Evolutionary conservation across 2,329 filamentous ascomycete species (phyloP).

Genomic region (Penicillium thymicola): DNA sequence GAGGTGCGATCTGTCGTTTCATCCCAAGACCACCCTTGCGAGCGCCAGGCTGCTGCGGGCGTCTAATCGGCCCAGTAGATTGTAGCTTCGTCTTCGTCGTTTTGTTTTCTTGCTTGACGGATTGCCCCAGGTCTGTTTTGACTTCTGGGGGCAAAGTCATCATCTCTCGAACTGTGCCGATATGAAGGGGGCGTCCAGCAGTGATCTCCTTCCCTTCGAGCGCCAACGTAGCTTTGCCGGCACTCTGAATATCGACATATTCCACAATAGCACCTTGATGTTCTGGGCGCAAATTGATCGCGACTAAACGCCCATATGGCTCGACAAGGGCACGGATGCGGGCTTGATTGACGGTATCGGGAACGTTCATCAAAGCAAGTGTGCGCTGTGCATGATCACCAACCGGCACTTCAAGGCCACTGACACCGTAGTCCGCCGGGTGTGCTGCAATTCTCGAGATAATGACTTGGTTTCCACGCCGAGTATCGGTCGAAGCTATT

Average conservation of each 20-base stretch:
- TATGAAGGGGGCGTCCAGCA: conserved; percentile 41
- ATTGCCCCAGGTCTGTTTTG: conserved; percentile 33
- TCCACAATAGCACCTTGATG: conserved; percentile 86
- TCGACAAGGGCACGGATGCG: conserved; percentile 73
- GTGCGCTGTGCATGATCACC: conserved; percentile 61
- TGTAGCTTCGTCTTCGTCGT: conserved; percentile 29
- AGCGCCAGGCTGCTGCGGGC: conserved; percentile 45
- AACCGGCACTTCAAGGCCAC: conserved; percentile 43
- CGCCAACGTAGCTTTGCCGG: conserved; percentile 58
- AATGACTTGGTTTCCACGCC: conserved; percentile 46
- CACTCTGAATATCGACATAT: conserved; percentile 65
- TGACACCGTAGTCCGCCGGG: conserved; percentile 35
- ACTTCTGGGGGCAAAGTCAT: conserved; percentile 41
- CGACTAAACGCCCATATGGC: conserved; percentile 66
- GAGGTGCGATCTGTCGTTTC: conserved; percentile 40
- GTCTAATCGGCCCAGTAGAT: conserved; percentile 39
- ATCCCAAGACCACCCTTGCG: conserved; percentile 48
- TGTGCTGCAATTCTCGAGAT: conserved; percentile 41
- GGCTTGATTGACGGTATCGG: conserved; percentile 87
- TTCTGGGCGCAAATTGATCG: conserved; percentile 74
- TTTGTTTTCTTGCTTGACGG: conserved; percentile 40
- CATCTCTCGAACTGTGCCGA: conserved; percentile 54
- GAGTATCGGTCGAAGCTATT: conserved; percentile 42
- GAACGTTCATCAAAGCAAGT: conserved; percentile 77
- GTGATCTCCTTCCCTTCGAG: conserved; percentile 47